Evolutionary conservation across 768 basidiomycete genomes (phyloP).

Genomic region (Boletus subparvulus): DNA sequence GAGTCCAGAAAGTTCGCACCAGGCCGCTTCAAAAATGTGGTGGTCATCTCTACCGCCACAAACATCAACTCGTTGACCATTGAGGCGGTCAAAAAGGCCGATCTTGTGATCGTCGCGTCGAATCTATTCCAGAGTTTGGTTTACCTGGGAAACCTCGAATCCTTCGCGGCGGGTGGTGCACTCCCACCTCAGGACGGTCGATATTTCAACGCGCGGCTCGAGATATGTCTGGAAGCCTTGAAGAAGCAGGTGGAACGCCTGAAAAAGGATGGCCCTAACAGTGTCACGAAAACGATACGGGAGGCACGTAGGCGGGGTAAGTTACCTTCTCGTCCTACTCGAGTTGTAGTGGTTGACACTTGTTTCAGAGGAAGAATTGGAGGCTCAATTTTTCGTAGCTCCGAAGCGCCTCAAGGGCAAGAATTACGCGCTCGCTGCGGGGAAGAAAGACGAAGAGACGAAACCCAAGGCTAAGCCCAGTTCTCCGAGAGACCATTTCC

Average conservation of each 20-base stretch:
- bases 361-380: constrained; percentile 50
- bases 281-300: constrained; percentile 64
- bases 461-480: constrained; percentile 14
- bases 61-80: constrained; percentile 74
- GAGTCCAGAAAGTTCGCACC: constrained; percentile 81
- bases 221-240: constrained; percentile 57
- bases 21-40: constrained; percentile 44
- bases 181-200: constrained; percentile 80
- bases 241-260: constrained; percentile 68
- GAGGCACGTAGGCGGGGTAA: constrained; percentile 60
- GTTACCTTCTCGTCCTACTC: constrained; percentile 13
- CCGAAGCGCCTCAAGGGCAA: constrained; percentile 77
- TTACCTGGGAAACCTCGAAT: constrained; percentile 74
- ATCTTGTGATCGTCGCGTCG: constrained; percentile 83
- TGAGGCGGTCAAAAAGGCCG: constrained; percentile 73
- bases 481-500: constrained; percentile 22
- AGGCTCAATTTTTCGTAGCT: constrained; percentile 41
- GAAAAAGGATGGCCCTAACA: constrained; percentile 58
- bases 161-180: constrained; percentile 64
- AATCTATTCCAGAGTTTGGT: constrained; percentile 79
- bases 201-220: constrained; percentile 84
- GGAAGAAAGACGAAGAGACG: constrained; percentile 29
- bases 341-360: neutral
- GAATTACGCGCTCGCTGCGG: constrained; percentile 63
- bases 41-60: constrained; percentile 64